These are phyloP conservation scores for Lepiota brunneoincarnata DNA, from an alignment of 768 basidiomycete genomes.

Conservation along the genomic window DNA sequence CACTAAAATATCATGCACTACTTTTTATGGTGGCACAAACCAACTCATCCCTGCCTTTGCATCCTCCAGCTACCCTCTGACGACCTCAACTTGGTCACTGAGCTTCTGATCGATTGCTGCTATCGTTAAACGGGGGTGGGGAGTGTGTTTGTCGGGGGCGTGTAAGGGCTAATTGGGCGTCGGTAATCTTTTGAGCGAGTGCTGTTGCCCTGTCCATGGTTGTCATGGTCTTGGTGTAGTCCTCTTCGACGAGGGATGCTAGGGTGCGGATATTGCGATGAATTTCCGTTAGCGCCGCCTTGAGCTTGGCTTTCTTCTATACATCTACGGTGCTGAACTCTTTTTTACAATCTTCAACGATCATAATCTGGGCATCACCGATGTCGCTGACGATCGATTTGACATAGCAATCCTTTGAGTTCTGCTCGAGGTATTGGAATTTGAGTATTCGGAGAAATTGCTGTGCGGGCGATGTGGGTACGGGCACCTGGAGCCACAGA, in stretches of 20 bases:
- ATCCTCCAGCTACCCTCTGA: conserved; percentile 47
- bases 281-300: conserved; percentile 55
- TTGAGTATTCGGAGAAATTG: conserved; percentile 79
- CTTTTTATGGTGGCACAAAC: no score
- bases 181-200: conserved; percentile 76
- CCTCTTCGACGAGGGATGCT: conserved; percentile 69
- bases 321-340: conserved; percentile 57
- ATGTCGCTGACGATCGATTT: conserved; percentile 82
- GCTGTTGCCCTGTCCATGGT: conserved; percentile 51
- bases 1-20: no score
- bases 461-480: conserved; percentile 30
- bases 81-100: conserved; percentile 57
- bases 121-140: conserved; percentile 77
- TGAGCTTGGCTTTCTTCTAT: conserved; percentile 68
- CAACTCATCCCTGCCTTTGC: no score
- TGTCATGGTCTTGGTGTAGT: conserved; percentile 55
- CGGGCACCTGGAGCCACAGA: background rate
- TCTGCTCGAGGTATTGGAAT: conserved; percentile 87
- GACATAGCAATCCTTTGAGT: conserved; percentile 87
- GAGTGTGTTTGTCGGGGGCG: conserved; percentile 80
- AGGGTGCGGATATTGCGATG: conserved; percentile 60
- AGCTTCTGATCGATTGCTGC: conserved; percentile 68
- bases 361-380: conserved; percentile 78
- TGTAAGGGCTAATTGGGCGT: conserved; percentile 76
- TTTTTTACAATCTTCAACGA: conserved; percentile 78